These are phyloP conservation scores for Vanderwaltozyma yarrowii DNA, from an alignment of 805 yeast genomes.

Conservation along the genomic window DNA sequence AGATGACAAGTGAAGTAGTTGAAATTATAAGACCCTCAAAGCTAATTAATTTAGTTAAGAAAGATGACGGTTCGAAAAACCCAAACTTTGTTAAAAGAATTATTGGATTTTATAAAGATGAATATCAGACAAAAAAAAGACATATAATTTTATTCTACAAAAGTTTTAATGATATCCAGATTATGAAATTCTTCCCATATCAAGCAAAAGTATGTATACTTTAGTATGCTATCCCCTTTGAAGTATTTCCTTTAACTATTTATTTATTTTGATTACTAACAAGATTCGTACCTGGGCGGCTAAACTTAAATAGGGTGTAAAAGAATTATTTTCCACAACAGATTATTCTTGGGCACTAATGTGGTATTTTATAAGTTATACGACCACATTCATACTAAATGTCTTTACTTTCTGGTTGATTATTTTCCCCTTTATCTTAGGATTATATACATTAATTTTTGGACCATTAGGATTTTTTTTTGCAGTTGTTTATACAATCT, in stretches of 20 bases:
- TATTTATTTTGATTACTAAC: no score
- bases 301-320: neutral
- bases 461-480: neutral
- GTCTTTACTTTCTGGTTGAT: neutral
- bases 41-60: no score
- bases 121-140: neutral
- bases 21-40: no score
- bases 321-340: neutral
- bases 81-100: no score
- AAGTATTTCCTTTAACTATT: no score
- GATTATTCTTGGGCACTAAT: neutral
- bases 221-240: no score
- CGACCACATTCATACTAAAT: neutral
- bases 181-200: neutral
- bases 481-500: neutral
- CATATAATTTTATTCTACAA: neutral
- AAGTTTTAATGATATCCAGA: constrained; percentile 1
- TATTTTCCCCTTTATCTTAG: neutral
- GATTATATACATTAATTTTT: neutral
- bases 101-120: neutral
- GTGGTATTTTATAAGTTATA: neutral
- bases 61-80: no score
- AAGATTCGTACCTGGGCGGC: neutral
- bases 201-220: constrained; percentile 1
- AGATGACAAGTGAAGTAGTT: neutral